A percentile compares a stretch with the other conserved stretches of the same genome.
These are phyloP conservation scores for Colletotrichum orbiculare DNA, from an alignment of 2,329 filamentous ascomycete genomes.

Conservation along the genomic window DNA sequence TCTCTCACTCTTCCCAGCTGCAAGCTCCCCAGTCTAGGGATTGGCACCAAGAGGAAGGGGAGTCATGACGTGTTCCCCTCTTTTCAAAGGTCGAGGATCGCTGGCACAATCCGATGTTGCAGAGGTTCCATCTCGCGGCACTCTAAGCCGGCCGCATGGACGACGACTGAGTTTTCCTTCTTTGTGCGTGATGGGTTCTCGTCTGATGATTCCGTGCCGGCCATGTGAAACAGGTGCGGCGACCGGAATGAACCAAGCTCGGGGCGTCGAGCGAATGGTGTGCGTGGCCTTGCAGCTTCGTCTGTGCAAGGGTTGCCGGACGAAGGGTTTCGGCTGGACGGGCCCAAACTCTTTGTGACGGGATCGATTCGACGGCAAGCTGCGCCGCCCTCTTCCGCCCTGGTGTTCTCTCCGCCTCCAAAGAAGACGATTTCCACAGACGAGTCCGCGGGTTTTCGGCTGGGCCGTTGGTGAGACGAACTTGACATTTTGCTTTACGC, in stretches of 20 bases:
- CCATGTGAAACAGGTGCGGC: constrained; percentile 26
- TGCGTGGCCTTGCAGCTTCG: background rate
- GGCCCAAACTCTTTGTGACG: constrained; percentile 4
- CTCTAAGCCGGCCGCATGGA: constrained; percentile 27
- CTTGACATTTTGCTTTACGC: constrained; percentile 2
- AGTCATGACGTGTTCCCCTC: constrained; percentile 28
- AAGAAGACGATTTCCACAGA: background rate
- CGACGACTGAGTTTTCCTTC: constrained; percentile 13
- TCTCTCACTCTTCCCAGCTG: background rate
- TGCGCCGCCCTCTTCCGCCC: too few species aligned
- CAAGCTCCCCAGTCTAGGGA: too few species aligned
- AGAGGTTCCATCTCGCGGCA: constrained; percentile 23
- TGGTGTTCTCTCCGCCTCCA: background rate
- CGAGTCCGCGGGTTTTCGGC: background rate
- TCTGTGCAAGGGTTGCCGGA: too few species aligned
- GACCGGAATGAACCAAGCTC: constrained; percentile 24
- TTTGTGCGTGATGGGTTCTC: constrained; percentile 26
- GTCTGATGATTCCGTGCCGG: constrained; percentile 22
- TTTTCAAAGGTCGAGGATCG: constrained; percentile 7
- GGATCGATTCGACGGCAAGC: too few species aligned
- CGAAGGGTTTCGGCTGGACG: background rate
- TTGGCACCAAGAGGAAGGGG: too few species aligned
- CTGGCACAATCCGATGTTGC: constrained; percentile 24
- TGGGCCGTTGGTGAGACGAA: constrained; percentile 21
- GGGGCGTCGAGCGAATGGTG: constrained; percentile 1